These are phyloP conservation scores for Sesbania bispinosa DNA, from an alignment of 306 rosid genomes.

Conservation along the genomic window DNA sequence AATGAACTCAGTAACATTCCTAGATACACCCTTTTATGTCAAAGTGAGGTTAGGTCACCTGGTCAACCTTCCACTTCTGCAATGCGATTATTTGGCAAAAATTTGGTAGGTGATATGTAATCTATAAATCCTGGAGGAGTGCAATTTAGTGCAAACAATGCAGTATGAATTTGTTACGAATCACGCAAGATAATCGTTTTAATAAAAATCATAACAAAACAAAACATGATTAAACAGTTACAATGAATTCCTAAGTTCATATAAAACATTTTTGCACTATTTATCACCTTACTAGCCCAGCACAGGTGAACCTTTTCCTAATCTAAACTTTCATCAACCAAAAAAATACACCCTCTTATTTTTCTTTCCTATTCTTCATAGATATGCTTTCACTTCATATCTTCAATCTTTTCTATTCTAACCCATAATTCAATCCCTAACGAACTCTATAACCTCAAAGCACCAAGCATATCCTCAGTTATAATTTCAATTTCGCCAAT, in stretches of 20 bases:
- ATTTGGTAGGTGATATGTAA: background rate
- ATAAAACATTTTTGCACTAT: too few species aligned
- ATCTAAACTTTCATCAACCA: background rate
- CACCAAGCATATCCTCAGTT: background rate
- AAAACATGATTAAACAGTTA: too few species aligned
- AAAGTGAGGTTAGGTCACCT: too few species aligned
- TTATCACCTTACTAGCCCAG: background rate
- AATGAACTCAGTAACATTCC: background rate
- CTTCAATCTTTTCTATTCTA: too few species aligned
- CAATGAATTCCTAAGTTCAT: too few species aligned
- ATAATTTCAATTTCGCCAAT: background rate
- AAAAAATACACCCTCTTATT: background rate
- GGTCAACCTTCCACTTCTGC: too few species aligned
- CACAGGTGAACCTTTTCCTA: background rate
- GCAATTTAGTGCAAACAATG: too few species aligned
- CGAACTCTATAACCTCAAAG: background rate
- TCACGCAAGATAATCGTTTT: too few species aligned
- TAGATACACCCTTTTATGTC: background rate
- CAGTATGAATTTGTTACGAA: too few species aligned
- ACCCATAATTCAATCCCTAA: background rate
- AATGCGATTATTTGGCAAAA: too few species aligned
- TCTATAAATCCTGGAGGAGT: too few species aligned
- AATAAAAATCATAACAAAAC: too few species aligned
- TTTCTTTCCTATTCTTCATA: background rate
- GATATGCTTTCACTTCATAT: background rate